Percentiles rank a stretch among this genome's conserved stretches.
phyloP scores from a whole-genome alignment of 2,329 filamentous ascomycete species.

The Ophiostoma pallidulum region DNA sequence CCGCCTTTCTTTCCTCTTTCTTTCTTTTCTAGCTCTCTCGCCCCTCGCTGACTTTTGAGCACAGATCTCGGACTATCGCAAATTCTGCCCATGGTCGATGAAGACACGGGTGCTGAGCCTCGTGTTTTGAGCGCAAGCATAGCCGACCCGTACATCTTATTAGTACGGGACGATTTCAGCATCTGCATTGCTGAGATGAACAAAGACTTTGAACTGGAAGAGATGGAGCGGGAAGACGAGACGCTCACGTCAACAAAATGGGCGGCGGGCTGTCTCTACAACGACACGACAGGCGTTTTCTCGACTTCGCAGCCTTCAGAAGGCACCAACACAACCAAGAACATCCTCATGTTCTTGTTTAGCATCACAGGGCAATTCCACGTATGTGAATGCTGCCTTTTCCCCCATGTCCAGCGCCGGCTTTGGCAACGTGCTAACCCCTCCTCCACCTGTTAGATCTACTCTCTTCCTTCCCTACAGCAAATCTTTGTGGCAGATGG shows the following conservation, averaged over 20 bases:
- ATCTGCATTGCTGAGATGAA: conserved; percentile 72
- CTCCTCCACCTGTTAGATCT: conserved; percentile 48
- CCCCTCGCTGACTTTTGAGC: too few relatives aligned
- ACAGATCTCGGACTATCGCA: conserved; percentile 80
- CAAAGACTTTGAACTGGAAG: conserved; percentile 73
- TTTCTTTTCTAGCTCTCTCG: conserved; percentile 16
- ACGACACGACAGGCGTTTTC: conserved; percentile 53
- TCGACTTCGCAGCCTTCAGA: conserved; percentile 28
- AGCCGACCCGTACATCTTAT: conserved; percentile 72
- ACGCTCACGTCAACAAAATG: conserved; percentile 56
- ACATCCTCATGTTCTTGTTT: conserved; percentile 66
- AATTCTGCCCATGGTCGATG: conserved; percentile 87
- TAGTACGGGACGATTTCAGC: conserved; percentile 76
- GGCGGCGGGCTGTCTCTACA: conserved; percentile 75
- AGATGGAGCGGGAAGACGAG: conserved; percentile 57
- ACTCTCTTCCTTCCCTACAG: conserved; percentile 63
- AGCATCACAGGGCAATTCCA: conserved; percentile 64
- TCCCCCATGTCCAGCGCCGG: background rate
- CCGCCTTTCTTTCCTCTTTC: too few relatives aligned
- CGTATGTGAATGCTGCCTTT: conserved; percentile 47
- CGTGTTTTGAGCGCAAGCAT: conserved; percentile 74
- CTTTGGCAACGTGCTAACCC: conserved; percentile 9
- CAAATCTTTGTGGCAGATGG: conserved; percentile 68
- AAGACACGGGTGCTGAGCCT: conserved; percentile 74
- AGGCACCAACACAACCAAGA: conserved; percentile 31